Evolutionary conservation across 768 basidiomycete species (phyloP).

Genomic region (Mycena indigotica): DNA sequence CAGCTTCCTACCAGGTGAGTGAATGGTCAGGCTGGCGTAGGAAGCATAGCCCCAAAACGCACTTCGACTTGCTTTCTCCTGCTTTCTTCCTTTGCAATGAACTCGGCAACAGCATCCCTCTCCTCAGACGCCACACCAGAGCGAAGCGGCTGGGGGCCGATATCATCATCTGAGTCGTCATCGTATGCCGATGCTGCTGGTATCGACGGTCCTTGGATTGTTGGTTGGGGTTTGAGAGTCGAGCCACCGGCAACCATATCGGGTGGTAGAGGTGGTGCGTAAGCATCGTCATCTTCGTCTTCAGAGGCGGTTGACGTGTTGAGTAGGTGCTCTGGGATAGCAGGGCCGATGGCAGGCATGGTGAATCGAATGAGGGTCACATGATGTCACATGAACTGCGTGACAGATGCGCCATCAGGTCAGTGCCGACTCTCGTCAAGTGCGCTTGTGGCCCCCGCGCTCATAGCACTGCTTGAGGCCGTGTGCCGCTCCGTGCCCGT

Average conservation of each 20-base stretch:
- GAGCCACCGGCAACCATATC: conserved; percentile 50
- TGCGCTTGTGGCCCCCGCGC: too few species aligned
- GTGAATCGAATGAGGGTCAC: too few species aligned
- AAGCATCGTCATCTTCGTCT: conserved; percentile 68
- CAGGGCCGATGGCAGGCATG: conserved; percentile 60
- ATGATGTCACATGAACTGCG: too few species aligned
- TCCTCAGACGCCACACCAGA: conserved; percentile 43
- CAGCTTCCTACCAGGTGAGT: conserved; percentile 58
- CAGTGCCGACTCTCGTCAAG: too few species aligned
- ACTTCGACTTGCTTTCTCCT: conserved; percentile 71
- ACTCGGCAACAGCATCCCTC: conserved; percentile 74
- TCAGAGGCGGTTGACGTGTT: conserved; percentile 35
- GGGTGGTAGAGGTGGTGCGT: conserved; percentile 74
- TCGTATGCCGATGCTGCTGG: conserved; percentile 48
- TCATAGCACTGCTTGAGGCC: too few species aligned
- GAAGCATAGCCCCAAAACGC: conserved; percentile 18
- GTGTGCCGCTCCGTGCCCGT: too few species aligned
- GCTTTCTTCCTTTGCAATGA: conserved; percentile 83
- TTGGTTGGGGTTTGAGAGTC: conserved; percentile 29
- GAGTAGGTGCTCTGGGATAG: conserved; percentile 47
- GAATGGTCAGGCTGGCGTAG: background rate
- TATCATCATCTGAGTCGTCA: conserved; percentile 73
- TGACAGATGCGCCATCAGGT: too few species aligned
- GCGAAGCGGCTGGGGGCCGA: conserved; percentile 82
- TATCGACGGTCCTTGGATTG: conserved; percentile 54